These are phyloP conservation scores for Saururus chinensis DNA, from an alignment of 164 flowering plant species.

Conservation along the genomic window DNA sequence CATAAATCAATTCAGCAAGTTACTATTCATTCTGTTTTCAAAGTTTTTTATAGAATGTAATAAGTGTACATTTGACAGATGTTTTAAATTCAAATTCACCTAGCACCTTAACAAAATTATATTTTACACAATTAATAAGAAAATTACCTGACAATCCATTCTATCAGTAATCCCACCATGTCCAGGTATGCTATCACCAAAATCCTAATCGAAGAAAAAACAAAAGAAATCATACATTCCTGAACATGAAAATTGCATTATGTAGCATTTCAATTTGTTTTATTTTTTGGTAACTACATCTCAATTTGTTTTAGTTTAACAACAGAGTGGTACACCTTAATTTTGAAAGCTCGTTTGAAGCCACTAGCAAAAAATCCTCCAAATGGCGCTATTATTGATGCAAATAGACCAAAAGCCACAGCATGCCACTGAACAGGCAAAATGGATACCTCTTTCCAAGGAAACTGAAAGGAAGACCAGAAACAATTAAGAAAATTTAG, in stretches of 20 bases:
- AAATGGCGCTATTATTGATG: conserved; percentile 97
- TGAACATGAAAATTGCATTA: neutral
- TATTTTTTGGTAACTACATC: too few relatives aligned
- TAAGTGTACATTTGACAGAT: neutral
- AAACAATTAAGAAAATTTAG: conserved; percentile 1
- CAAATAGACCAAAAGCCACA: conserved; percentile 69
- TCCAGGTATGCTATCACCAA: conserved; percentile 98
- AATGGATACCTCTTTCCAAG: conserved; percentile 64
- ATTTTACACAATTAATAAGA: neutral
- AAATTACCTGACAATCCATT: conserved; percentile 74
- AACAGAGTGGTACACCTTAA: conserved; percentile 47
- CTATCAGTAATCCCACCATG: conserved; percentile 99
- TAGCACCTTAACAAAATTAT: neutral
- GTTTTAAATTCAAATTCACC: neutral
- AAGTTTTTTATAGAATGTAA: neutral
- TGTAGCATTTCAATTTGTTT: neutral
- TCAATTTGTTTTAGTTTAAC: neutral
- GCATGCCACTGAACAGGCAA: conserved; percentile 97
- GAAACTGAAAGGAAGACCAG: conserved; percentile 41
- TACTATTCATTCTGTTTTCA: too few relatives aligned
- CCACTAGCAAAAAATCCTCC: conserved; percentile 99
- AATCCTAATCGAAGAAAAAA: conserved; percentile 41
- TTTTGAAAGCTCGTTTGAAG: conserved; percentile 90
- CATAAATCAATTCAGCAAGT: too few relatives aligned
- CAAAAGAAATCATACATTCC: neutral